Conservation (phyloP, 495 filamentous ascomycete species). For the Hyaloscypha finlandica region DNA sequence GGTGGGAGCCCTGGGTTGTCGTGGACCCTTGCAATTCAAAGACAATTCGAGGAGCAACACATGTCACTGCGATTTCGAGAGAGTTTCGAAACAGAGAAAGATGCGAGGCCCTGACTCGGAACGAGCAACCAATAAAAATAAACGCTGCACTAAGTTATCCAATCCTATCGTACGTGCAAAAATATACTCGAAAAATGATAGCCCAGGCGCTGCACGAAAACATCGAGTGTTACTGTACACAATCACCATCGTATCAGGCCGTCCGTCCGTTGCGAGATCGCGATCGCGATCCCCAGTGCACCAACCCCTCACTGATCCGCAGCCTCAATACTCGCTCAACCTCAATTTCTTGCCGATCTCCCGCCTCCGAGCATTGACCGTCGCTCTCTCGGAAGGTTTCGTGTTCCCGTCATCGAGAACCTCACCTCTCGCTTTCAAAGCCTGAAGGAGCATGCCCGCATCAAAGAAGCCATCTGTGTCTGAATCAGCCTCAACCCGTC, state of each 20-base stretch:
- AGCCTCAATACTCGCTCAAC: conserved; percentile 67
- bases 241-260: not conserved
- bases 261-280: not conserved
- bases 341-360: conserved; percentile 80
- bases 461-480: conserved; percentile 90
- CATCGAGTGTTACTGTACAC: conserved; percentile 1
- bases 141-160: not conserved
- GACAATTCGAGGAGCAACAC: not conserved
- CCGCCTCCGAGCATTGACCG: conserved; percentile 52
- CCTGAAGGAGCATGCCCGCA: conserved; percentile 88
- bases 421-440: conserved; percentile 63
- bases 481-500: not conserved
- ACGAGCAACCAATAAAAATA: not conserved
- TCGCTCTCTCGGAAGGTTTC: conserved; percentile 48
- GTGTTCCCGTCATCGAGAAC: conserved; percentile 30
- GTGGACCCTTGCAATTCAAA: not conserved
- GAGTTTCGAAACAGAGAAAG: not conserved
- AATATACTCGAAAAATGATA: not conserved
- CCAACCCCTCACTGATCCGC: not conserved
- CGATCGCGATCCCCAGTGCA: not conserved
- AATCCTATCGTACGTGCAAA: not conserved
- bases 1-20: too few species aligned
- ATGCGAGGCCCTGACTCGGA: not conserved
- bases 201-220: not conserved
- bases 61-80: not conserved